Base-by-base conservation (phyloP, 805 yeast species). In the Yarrowia sp. region DNA sequence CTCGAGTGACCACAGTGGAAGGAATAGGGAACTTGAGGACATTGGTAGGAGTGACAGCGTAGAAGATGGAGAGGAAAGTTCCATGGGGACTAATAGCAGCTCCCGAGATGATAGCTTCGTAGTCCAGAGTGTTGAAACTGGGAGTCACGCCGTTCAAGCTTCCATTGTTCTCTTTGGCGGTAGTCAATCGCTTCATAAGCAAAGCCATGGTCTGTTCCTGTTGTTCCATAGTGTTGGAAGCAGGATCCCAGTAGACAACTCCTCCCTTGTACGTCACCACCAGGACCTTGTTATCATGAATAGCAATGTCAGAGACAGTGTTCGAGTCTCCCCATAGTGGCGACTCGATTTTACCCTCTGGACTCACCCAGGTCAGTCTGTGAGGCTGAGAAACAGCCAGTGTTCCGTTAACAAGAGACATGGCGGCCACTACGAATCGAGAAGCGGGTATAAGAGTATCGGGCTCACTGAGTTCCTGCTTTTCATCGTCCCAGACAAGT, bases 21-120 rank as follows among this genome's bases (percentile, higher is more conserved):
- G 66, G 66, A 20, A 61, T 61, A 2, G 66, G 66, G 38, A 61
- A 61, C 43, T 38, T 61, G 36, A 61, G 55, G n/a, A 61, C 66
- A 30, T 61, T 38, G 30, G 24, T 44, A 13, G 53, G 66, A 5
- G 53, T 34, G n/a, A 47, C 55, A 3, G 53, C 55, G 49, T 61
- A 61, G 17, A 36, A 61, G 24, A 61, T 34, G 17, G 55, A 36
- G 13, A 61, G 24, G 17, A 46, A 61, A 0, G 53, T 34, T n/a
- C 53, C 55, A 17, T 47, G 53, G 12, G 66, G 66, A 9, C 49
- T 36, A 14, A 61, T 38, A 10, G 55, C 9, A 9, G 66, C 55
- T 9, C 66, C 66, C 4, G 55, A 61, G 3, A 61, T 47, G 10
- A 46, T 46, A 3, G 55, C 53, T 46, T 61, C 55, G 38, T 61